Conservation (phyloP, 495 filamentous ascomycete genomes). For the Rostrohypoxylon terebratum region DNA sequence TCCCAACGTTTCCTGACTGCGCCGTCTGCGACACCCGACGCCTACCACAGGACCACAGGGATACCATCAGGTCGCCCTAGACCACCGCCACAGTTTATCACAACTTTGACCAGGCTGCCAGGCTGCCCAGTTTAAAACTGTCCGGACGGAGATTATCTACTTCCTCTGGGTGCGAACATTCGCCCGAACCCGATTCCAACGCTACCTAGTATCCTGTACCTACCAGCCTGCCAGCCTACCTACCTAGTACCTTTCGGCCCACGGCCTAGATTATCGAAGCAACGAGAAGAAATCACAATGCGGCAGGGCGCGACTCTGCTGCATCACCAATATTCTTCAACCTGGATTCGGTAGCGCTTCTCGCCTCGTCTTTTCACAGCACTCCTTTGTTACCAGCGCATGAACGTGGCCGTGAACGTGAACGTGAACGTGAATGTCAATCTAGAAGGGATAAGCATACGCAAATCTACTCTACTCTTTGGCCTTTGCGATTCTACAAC, state of each 20-base stretch:
- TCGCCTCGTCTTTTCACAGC: conserved; percentile 40
- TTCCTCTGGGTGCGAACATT: conserved; percentile 29
- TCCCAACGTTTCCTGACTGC: conserved; percentile 6
- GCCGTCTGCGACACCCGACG: conserved; percentile 3
- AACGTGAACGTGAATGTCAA: conserved; percentile 53
- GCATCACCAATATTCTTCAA: conserved; percentile 51
- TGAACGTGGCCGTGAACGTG: conserved; percentile 51
- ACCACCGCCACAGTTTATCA: conserved; percentile 16
- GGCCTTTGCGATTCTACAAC: conserved; percentile 58
- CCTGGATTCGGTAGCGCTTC: conserved; percentile 59
- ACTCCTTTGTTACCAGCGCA: conserved; percentile 31
- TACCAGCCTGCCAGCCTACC: too few relatives aligned
- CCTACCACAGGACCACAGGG: background rate
- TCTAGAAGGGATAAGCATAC: conserved; percentile 64
- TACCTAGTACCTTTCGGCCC: background rate
- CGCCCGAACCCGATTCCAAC: conserved; percentile 25
- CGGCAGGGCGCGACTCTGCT: conserved; percentile 51
- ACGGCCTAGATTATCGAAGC: conserved; percentile 30
- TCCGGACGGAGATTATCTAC: conserved; percentile 23
- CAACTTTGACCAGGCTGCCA: background rate
- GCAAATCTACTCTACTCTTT: conserved; percentile 57
- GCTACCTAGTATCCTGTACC: background rate
- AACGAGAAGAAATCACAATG: conserved; percentile 48
- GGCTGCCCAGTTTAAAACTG: conserved; percentile 20
- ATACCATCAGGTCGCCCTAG: background rate